A percentile compares a stretch with the other conserved stretches of the same genome.
phyloP scores from a whole-genome alignment of 768 basidiomycete species.

The Termitomyces sp. region DNA sequence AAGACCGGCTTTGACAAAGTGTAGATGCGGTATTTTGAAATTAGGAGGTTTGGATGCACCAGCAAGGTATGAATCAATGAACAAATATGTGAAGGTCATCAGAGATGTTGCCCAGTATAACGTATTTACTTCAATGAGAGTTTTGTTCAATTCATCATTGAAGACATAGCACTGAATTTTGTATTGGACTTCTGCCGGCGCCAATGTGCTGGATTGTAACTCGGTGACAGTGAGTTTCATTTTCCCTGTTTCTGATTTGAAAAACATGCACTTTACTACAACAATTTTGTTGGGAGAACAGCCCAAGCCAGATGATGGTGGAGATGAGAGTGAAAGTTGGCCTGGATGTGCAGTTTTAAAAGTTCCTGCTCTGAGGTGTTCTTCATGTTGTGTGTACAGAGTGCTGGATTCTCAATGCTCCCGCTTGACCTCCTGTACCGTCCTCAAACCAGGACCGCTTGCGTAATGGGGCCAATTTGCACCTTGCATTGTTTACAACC shows the following conservation, averaged over 20 bases:
- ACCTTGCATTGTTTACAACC: no score
- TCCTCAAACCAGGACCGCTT: no score
- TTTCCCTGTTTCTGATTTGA: background rate
- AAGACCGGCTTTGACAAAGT: background rate
- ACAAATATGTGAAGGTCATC: background rate
- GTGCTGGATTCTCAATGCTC: no score
- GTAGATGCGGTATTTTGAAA: background rate
- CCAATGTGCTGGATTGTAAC: no score
- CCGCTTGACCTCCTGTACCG: no score
- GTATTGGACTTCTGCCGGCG: background rate
- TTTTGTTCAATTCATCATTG: background rate
- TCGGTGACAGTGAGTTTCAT: background rate
- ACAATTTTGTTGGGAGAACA: background rate
- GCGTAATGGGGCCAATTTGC: no score
- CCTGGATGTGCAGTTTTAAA: slow-evolving; percentile 5
- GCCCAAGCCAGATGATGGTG: background rate
- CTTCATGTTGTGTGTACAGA: background rate
- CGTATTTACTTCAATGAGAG: background rate
- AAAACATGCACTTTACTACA: background rate
- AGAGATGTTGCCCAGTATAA: background rate
- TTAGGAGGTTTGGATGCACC: background rate
- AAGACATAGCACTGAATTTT: background rate
- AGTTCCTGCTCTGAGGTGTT: background rate
- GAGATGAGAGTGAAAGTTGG: background rate
- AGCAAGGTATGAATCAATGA: background rate